Percentiles rank a stretch among this genome's conserved stretches.
Evolutionary conservation across 768 basidiomycete species (phyloP).

Genomic region (Leucocoprinus sp.): DNA sequence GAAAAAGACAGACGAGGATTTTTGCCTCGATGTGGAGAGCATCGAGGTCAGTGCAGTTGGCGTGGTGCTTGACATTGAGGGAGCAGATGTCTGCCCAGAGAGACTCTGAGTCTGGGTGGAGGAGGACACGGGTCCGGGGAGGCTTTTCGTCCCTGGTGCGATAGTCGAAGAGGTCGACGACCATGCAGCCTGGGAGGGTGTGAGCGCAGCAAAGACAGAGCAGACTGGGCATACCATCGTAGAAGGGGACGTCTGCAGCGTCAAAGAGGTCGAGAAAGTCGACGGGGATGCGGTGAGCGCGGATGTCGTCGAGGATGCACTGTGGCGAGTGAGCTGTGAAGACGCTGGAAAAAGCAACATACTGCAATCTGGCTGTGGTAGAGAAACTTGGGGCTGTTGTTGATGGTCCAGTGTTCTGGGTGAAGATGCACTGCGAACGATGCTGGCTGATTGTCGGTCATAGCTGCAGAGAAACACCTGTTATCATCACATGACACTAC

Average conservation of each 20-base stretch:
- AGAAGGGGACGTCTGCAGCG: slow-evolving; percentile 64
- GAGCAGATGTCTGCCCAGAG: slow-evolving; percentile 74
- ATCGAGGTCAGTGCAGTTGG: slow-evolving; percentile 63
- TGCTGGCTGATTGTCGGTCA: slow-evolving; percentile 46
- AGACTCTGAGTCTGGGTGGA: slow-evolving; percentile 72
- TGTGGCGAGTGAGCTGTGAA: slow-evolving; percentile 20
- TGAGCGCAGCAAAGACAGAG: slow-evolving; percentile 2
- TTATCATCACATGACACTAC: too few relatives aligned
- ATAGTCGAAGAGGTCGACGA: slow-evolving; percentile 78
- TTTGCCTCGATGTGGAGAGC: slow-evolving; percentile 69
- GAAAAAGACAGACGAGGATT: slow-evolving; percentile 46
- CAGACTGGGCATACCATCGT: slow-evolving; percentile 68
- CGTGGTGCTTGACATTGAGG: slow-evolving; percentile 48
- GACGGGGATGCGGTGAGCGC: slow-evolving; percentile 75
- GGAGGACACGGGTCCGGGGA: slow-evolving; percentile 60
- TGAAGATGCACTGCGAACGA: slow-evolving; percentile 77
- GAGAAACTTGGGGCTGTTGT: slow-evolving; percentile 72
- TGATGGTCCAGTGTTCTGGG: slow-evolving; percentile 76
- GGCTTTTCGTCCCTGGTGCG: slow-evolving; percentile 61
- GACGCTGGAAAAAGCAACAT: slow-evolving; percentile 7
- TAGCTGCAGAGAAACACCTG: too few relatives aligned
- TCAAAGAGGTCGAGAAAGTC: slow-evolving; percentile 83
- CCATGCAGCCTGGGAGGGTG: slow-evolving; percentile 58
- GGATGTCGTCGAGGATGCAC: slow-evolving; percentile 79
- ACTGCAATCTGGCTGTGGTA: slow-evolving; percentile 75